Conservation (phyloP, 2,329 filamentous ascomycete species). For the Neonectria magnoliae region DNA sequence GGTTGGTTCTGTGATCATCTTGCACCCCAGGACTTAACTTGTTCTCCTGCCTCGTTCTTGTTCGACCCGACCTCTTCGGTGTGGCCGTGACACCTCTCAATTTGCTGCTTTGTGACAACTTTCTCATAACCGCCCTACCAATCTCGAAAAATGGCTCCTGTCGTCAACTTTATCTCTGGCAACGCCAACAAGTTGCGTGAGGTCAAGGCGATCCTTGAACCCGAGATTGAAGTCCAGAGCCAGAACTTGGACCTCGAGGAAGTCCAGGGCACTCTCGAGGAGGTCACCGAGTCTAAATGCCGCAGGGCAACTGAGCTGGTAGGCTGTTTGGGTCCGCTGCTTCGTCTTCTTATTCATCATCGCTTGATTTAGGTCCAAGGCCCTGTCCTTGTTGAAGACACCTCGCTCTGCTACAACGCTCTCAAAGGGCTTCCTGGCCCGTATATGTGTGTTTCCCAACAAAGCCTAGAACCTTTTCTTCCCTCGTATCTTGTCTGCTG, state of each 20-base stretch:
- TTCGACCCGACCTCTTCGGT: neutral
- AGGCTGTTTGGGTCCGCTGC: constrained; percentile 30
- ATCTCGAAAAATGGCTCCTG: constrained; percentile 51
- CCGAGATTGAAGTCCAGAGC: constrained; percentile 77
- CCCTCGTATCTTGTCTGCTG: neutral
- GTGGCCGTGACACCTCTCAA: neutral
- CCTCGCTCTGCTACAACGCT: constrained; percentile 91
- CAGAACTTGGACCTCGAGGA: constrained; percentile 84
- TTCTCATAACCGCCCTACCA: neutral
- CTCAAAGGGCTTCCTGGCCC: constrained; percentile 91
- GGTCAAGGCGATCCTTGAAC: constrained; percentile 85
- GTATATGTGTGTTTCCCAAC: constrained; percentile 79
- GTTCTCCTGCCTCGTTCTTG: neutral
- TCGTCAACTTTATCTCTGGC: constrained; percentile 93
- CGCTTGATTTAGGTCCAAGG: constrained; percentile 71
- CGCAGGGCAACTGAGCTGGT: constrained; percentile 82
- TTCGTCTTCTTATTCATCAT: neutral
- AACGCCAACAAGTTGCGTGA: constrained; percentile 95
- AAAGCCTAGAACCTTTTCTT: neutral
- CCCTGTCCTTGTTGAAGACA: constrained; percentile 95
- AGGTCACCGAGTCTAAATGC: constrained; percentile 90
- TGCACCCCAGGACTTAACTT: neutral
- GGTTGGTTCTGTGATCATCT: neutral
- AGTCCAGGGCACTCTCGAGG: constrained; percentile 91
- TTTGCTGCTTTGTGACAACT: neutral